Evolutionary conservation across 345 rosid genomes (phyloP).

Genomic region (Ceriops tagal): DNA sequence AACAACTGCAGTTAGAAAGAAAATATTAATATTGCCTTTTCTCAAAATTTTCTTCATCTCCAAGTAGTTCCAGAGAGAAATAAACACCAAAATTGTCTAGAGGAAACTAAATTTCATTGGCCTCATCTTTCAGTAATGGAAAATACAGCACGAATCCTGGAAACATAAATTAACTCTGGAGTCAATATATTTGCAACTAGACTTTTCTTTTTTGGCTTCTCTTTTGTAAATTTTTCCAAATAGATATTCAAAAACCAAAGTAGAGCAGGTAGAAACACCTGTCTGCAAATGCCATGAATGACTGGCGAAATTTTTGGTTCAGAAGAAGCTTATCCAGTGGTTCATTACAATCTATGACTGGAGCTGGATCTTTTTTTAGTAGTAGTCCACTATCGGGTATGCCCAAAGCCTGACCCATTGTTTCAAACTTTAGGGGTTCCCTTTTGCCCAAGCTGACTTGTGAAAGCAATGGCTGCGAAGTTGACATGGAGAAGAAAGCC

Average conservation of each 20-base stretch:
- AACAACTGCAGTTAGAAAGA: conserved; percentile 50
- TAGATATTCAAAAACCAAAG: neutral
- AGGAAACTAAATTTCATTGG: neutral
- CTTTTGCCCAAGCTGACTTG: conserved; percentile 80
- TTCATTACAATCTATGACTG: conserved; percentile 51
- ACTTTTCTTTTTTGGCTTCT: neutral
- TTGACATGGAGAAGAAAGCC: conserved; percentile 77
- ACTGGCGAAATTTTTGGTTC: conserved; percentile 66
- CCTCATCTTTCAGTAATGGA: neutral
- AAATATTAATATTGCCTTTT: neutral
- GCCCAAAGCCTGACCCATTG: conserved; percentile 87
- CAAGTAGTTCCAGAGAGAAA: neutral
- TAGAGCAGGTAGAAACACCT: conserved; percentile 43
- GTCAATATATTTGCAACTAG: neutral
- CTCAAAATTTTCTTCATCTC: neutral
- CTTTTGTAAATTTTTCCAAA: no score
- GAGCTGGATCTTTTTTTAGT: conserved; percentile 44
- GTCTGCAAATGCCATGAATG: conserved; percentile 88
- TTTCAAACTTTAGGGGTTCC: conserved; percentile 51
- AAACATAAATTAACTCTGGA: neutral
- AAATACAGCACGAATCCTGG: neutral
- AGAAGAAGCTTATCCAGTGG: conserved; percentile 84
- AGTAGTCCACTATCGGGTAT: conserved; percentile 82
- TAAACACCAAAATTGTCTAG: neutral
- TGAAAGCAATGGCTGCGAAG: conserved; percentile 75